Conservation (phyloP, 2,329 filamentous ascomycete species). For the Neonectria coccinea region DNA sequence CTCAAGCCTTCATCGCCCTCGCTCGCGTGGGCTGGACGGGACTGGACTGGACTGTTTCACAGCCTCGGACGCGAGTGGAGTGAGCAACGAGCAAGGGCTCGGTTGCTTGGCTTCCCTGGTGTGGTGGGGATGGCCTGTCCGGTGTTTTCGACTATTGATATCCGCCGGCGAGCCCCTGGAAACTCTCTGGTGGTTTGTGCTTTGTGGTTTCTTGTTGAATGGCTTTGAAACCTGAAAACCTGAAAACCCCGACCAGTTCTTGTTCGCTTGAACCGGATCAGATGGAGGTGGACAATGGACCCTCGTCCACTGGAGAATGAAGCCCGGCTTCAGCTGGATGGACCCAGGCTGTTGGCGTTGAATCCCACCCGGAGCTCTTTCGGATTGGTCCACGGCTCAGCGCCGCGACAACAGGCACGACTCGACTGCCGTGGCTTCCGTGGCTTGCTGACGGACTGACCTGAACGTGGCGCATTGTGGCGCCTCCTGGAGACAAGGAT, state of each 20-base stretch:
- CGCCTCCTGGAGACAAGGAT: constrained; percentile 30
- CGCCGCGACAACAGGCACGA: not conserved
- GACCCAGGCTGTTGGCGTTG: not conserved
- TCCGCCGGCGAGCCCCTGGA: constrained; percentile 4
- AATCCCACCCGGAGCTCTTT: not conserved
- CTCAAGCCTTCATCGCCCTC: not conserved
- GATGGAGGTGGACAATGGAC: not conserved
- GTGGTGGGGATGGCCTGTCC: constrained; percentile 20
- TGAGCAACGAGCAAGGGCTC: constrained; percentile 15
- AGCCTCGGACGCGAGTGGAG: constrained; percentile 17
- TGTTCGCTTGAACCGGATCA: not conserved
- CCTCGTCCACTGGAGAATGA: not conserved
- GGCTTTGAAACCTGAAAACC: not conserved
- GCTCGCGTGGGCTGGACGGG: constrained; percentile 16
- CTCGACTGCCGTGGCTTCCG: constrained; percentile 29
- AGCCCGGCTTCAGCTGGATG: not conserved
- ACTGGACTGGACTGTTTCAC: constrained; percentile 20
- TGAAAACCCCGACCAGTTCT: not conserved
- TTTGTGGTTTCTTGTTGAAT: constrained; percentile 1
- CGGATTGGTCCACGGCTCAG: constrained; percentile 5
- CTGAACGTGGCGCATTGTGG: constrained; percentile 41
- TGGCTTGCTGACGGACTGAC: constrained; percentile 35
- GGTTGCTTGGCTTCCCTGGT: constrained; percentile 5
- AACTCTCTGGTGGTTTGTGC: constrained; percentile 1
- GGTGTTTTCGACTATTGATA: constrained; percentile 8